Base-by-base conservation (phyloP, 345 rosid species). In the Corymbia maculata region DNA sequence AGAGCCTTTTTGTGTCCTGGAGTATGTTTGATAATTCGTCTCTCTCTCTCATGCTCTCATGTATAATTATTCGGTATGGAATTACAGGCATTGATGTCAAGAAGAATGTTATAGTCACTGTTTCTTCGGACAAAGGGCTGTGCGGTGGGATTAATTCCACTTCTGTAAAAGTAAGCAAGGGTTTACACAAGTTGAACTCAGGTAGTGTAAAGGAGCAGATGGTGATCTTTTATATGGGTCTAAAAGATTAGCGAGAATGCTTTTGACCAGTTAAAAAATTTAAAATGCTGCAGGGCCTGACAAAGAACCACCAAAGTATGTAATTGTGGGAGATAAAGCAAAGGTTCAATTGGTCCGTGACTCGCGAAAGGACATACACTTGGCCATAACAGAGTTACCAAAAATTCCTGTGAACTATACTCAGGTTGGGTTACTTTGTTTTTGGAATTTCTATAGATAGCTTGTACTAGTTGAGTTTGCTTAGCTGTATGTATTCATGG, bases 61-160 rank as follows among this genome's bases (percentile, higher is more conserved):
- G 87, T 85, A 42, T 75, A 75, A 75, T 75, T 75, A 75, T 13
- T 44, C 75, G 26, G 11, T 68, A 51, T 86, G 59, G 42, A 47
- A 87, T 89, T 53, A 28, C 89, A 98, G 99, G 95, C 89, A 94
- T 95, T 91, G 99, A 96, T 90, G 98, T 95, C 51, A 97, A 98
- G 96, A 98, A 95, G 96, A 97, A 94, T 89, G 97, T 98, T n/a
- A 90, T 98, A 88, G 95, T 98, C 52, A 97, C 99, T 51, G 89
- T 97, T 79, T 96, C 99, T 68, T 94, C 99, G 3, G 99, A 98
- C 94, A 98, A 98, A 93, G 99, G 99, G 93, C 97, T 98, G 6
- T 97, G 99, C 90, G 99, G 99, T 92, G 99, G 99, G 87, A 98
- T 98, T 87, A 97, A 98, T 96, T 95, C 99, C 80, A 98, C 98